Percentiles rank a stretch among this genome's conserved stretches.
phyloP scores from a whole-genome alignment of 805 yeast species.

The Ogataea zsoltii region DNA sequence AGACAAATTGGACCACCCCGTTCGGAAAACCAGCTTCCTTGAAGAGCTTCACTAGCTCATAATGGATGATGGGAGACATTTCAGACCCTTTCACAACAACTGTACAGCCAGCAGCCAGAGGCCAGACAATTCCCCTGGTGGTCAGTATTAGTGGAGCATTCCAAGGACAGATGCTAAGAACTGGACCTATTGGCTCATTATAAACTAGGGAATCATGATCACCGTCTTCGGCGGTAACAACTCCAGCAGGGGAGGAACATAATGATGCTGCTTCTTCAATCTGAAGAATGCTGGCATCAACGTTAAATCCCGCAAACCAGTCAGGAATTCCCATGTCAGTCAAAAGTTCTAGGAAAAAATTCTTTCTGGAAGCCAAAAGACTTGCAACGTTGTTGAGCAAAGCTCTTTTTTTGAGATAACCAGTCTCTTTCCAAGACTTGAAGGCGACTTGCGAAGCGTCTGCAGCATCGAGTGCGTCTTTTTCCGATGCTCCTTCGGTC shows the following conservation, averaged over 20 bases:
- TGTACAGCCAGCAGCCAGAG: slow-evolving; percentile 10
- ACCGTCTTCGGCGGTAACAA: background rate
- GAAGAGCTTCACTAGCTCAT: slow-evolving; percentile 5
- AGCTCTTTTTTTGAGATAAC: background rate
- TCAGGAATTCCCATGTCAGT: slow-evolving; percentile 8
- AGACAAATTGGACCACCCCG: slow-evolving; percentile 7
- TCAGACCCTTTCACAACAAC: slow-evolving; percentile 11
- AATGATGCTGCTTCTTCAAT: slow-evolving; percentile 10
- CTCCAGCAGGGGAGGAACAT: slow-evolving; percentile 6
- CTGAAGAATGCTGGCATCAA: slow-evolving; percentile 2
- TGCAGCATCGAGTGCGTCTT: slow-evolving; percentile 2
- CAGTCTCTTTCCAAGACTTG: slow-evolving; percentile 5
- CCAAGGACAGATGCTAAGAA: slow-evolving; percentile 12
- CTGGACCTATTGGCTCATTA: slow-evolving; percentile 9
- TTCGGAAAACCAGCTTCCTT: slow-evolving; percentile 8
- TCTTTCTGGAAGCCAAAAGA: background rate
- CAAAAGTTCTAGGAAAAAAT: background rate
- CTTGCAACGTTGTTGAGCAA: slow-evolving; percentile 1
- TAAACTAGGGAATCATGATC: slow-evolving; percentile 6
- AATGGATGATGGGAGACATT: slow-evolving; percentile 9
- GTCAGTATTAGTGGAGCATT: slow-evolving; percentile 10
- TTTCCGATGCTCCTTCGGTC: slow-evolving; percentile 6
- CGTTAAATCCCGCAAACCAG: slow-evolving; percentile 9
- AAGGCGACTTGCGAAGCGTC: slow-evolving; percentile 4
- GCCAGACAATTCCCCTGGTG: slow-evolving; percentile 10